A percentile compares a stretch with the other conserved stretches of the same genome.
These are phyloP conservation scores for Mycogone perniciosa DNA, from an alignment of 2,329 filamentous ascomycete genomes.

Conservation along the genomic window DNA sequence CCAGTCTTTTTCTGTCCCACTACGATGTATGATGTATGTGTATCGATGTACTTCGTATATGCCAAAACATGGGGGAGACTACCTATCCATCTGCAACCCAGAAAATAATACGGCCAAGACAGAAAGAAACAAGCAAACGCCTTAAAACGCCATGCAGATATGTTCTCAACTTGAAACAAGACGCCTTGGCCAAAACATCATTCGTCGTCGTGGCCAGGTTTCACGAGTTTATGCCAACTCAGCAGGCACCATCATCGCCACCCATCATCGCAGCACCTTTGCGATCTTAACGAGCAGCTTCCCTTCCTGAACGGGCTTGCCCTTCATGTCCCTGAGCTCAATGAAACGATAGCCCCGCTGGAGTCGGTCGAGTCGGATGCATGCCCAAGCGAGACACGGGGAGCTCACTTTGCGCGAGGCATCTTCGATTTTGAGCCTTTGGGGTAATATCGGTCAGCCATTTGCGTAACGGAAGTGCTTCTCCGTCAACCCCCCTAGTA, in stretches of 20 bases:
- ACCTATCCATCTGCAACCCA: too few relatives aligned
- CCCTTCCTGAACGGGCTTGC: conserved; percentile 37
- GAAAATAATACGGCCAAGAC: too few relatives aligned
- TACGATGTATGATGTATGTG: too few relatives aligned
- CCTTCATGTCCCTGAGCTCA: conserved; percentile 40
- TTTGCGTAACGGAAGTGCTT: not conserved
- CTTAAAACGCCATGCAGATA: too few relatives aligned
- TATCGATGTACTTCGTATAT: too few relatives aligned
- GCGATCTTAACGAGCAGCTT: conserved; percentile 48
- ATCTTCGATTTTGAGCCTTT: conserved; percentile 51
- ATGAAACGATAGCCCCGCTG: conserved; percentile 50
- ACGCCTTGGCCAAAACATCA: too few relatives aligned
- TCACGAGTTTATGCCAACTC: too few relatives aligned
- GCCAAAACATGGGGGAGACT: too few relatives aligned
- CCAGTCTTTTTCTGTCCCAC: too few relatives aligned
- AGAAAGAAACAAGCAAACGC: too few relatives aligned
- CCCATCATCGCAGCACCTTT: conserved; percentile 36
- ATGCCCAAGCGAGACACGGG: conserved; percentile 47
- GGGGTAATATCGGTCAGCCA: not conserved
- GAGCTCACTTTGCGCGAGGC: conserved; percentile 33
- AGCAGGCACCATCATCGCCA: conserved; percentile 1
- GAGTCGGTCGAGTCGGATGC: conserved; percentile 53
- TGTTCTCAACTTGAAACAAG: too few relatives aligned
- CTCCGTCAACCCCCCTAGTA: not conserved
- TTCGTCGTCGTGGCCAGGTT: too few relatives aligned